Base-by-base conservation (phyloP, 768 basidiomycete species). In the Clitopilus passeckerianus region DNA sequence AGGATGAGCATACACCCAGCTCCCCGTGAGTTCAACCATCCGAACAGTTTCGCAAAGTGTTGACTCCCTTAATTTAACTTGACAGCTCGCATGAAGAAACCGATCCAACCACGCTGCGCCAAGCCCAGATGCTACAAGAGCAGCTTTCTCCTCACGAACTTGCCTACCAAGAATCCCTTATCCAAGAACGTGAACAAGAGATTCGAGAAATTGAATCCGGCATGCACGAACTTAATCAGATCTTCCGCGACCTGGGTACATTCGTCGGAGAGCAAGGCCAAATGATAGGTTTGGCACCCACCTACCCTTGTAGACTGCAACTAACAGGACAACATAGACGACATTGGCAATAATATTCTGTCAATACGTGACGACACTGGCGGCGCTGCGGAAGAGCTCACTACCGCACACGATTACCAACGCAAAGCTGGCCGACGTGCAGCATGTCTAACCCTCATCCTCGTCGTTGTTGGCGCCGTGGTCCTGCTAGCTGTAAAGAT, bases 151-250 rank as follows among this genome's bases (percentile, higher is more conserved):
- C 92, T 0, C 90, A 91, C 60, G 96, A 98, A 72, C 82, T 98
- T 22, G 93, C 93, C 14, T 95, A 95, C 70, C 97, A 98, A 71
- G 96, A 99, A 70, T 91, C 93, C 9, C 76, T 98, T 35, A 94
- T 97, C 57, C 87, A 90, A 56, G 97, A 99, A 69, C 89, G 97
- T 16, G 96, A 99, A 71, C 80, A 80, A 0, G 97, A 98, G 67
- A 98, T 98, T 57, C 85, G 91, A 55, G 95, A 98, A 69, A 99
- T 99, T 56, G 97, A 99, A 73, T 87, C 86, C 6, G 96, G 97
- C 6, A 98, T 99, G 58, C 93, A 96, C 67, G 96, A 99, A 72
- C 74, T 99, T 52, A 85, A 91, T 24, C 93, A 98, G 73, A 98
- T 99, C 68, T 98, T 99, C 80, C 85, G 91, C 54, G 95, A 98